A percentile compares a stretch with the other conserved stretches of the same genome.
Conservation (phyloP, 2,329 filamentous ascomycete genomes). For the Chaetomiaceae sp. region DNA sequence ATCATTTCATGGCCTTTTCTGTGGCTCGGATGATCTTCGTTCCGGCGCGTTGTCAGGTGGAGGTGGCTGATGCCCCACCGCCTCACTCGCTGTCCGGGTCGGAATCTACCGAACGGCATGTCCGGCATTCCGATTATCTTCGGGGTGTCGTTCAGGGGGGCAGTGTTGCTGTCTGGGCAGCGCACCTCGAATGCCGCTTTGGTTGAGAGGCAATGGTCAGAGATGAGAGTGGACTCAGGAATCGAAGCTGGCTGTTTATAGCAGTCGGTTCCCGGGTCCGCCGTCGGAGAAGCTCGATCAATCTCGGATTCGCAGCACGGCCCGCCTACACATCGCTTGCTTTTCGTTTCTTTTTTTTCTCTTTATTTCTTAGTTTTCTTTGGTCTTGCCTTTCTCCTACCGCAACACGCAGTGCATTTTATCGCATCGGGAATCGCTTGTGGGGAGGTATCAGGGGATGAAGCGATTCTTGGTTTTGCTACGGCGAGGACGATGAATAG, state of each 20-base stretch:
- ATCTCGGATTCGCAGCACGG: constrained; percentile 17
- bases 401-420: constrained; percentile 20
- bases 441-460: constrained; percentile 35
- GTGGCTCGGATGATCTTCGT: constrained; percentile 26
- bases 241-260: constrained; percentile 6
- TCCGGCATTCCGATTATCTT: constrained; percentile 23
- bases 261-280: constrained; percentile 9
- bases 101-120: constrained; percentile 28
- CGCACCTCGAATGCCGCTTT: constrained; percentile 9
- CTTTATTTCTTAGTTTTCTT: constrained; percentile 26
- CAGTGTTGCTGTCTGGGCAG: constrained; percentile 8
- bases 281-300: constrained; percentile 15
- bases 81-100: constrained; percentile 9
- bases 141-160: constrained; percentile 21
- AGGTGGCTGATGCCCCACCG: constrained; percentile 5
- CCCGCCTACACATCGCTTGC: constrained; percentile 1
- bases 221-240: constrained; percentile 12
- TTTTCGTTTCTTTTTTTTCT: constrained; percentile 2
- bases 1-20: constrained; percentile 24
- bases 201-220: constrained; percentile 17
- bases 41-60: constrained; percentile 12
- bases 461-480: constrained; percentile 22
- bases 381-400: constrained; percentile 26
- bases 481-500: constrained; percentile 4
- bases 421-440: constrained; percentile 33